Percentiles rank a stretch among this genome's conserved stretches.
Conservation (phyloP, 176 grass and related monocot species). For the Triticum urartu region DNA sequence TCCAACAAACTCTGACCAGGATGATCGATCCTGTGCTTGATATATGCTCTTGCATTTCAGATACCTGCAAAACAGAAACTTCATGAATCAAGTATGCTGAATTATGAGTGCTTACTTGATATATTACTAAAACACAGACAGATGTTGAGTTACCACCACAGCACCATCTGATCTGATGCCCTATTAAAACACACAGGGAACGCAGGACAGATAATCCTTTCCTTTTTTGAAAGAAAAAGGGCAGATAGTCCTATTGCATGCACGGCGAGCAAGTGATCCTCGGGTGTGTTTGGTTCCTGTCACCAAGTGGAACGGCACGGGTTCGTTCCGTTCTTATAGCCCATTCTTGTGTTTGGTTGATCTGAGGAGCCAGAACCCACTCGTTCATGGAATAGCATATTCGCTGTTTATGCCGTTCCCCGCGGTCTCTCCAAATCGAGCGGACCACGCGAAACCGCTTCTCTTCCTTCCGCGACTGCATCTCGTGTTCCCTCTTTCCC, state of each 20-base stretch:
- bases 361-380: too few species aligned
- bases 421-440: too few species aligned
- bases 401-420: too few species aligned
- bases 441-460: too few species aligned
- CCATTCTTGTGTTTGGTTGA: too few species aligned
- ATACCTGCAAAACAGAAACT: background rate
- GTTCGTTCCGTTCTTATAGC: too few species aligned
- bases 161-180: background rate
- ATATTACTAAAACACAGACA: background rate
- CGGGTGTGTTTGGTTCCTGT: too few species aligned
- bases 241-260: background rate
- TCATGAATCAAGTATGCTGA: background rate
- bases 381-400: too few species aligned
- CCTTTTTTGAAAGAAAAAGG: background rate
- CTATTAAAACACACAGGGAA: background rate
- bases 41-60: conserved; percentile 8
- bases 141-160: background rate
- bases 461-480: too few species aligned
- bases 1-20: conserved; percentile 41
- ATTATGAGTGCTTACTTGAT: background rate
- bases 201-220: background rate
- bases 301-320: too few species aligned
- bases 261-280: conserved; percentile 1
- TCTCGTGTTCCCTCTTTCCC: too few species aligned
- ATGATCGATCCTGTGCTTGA: background rate